phyloP scores from a whole-genome alignment of 768 basidiomycete species.

The Neoboletus subvelutipes region DNA sequence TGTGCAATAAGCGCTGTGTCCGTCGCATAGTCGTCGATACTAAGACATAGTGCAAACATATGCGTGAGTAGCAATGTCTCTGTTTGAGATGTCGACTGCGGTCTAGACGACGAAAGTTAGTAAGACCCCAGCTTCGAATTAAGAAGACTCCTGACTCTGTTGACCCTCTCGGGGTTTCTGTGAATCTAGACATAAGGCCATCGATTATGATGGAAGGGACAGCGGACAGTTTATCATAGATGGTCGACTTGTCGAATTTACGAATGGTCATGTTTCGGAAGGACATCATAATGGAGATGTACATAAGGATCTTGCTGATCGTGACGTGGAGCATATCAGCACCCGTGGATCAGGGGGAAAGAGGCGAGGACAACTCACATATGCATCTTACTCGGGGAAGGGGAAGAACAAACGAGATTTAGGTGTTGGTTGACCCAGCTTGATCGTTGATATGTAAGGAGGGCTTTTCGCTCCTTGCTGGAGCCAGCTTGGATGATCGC shows the following conservation, averaged over 20 bases:
- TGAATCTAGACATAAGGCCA: constrained; percentile 74
- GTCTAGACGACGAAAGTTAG: constrained; percentile 28
- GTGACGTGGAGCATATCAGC: constrained; percentile 1
- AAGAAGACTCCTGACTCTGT: constrained; percentile 47
- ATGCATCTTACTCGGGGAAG: constrained; percentile 56
- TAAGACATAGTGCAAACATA: constrained; percentile 79
- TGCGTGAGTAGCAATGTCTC: constrained; percentile 74
- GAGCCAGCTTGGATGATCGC: constrained; percentile 53
- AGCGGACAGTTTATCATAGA: constrained; percentile 55
- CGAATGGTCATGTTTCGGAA: constrained; percentile 52
- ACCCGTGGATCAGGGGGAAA: background rate
- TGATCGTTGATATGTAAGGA: constrained; percentile 63
- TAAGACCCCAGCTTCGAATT: background rate
- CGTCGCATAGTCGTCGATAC: constrained; percentile 72
- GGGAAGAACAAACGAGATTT: constrained; percentile 35
- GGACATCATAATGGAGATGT: constrained; percentile 79
- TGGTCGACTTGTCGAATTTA: constrained; percentile 46
- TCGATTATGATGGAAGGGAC: constrained; percentile 70
- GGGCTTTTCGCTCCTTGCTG: constrained; percentile 46
- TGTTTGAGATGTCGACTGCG: constrained; percentile 61
- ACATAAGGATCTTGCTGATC: constrained; percentile 69
- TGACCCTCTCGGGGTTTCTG: constrained; percentile 69
- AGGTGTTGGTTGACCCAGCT: constrained; percentile 75
- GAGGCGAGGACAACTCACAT: constrained; percentile 45
- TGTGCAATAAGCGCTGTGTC: constrained; percentile 66